phyloP scores from a whole-genome alignment of 2,329 filamentous ascomycete genomes.

The Mycogone perniciosa region DNA sequence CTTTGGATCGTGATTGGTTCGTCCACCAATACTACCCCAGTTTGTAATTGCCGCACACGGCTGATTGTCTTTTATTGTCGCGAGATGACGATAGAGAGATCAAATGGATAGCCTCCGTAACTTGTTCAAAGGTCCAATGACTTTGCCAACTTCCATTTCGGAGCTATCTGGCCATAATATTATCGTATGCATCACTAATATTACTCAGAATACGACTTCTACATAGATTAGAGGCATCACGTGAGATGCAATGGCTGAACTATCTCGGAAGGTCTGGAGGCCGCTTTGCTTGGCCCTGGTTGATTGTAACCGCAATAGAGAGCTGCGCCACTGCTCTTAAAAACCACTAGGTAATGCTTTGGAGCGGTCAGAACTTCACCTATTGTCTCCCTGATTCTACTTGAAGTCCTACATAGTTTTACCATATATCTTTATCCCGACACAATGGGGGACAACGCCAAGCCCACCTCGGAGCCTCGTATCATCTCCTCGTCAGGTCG shows the following conservation, averaged over 20 bases:
- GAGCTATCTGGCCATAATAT: not conserved
- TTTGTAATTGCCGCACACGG: not conserved
- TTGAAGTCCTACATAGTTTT: not conserved
- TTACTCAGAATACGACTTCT: not conserved
- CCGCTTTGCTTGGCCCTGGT: conserved; percentile 1
- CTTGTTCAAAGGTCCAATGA: too few relatives aligned
- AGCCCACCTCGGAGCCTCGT: conserved; percentile 23
- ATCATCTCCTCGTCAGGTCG: conserved; percentile 19
- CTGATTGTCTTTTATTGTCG: not conserved
- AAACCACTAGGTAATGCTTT: too few relatives aligned
- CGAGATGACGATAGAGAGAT: not conserved
- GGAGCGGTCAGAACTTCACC: not conserved
- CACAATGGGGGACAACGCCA: conserved; percentile 3
- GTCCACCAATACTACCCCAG: not conserved
- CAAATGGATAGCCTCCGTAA: not conserved
- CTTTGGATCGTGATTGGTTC: not conserved
- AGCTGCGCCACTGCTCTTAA: not conserved
- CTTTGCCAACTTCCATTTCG: not conserved
- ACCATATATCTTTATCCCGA: not conserved
- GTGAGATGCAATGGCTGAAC: conserved; percentile 1
- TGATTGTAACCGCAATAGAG: not conserved
- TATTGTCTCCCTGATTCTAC: not conserved
- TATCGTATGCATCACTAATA: not conserved
- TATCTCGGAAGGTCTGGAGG: not conserved
- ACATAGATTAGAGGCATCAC: conserved; percentile 2